Base-by-base conservation (phyloP, 495 filamentous ascomycete genomes). In the Patellaria atrata region DNA sequence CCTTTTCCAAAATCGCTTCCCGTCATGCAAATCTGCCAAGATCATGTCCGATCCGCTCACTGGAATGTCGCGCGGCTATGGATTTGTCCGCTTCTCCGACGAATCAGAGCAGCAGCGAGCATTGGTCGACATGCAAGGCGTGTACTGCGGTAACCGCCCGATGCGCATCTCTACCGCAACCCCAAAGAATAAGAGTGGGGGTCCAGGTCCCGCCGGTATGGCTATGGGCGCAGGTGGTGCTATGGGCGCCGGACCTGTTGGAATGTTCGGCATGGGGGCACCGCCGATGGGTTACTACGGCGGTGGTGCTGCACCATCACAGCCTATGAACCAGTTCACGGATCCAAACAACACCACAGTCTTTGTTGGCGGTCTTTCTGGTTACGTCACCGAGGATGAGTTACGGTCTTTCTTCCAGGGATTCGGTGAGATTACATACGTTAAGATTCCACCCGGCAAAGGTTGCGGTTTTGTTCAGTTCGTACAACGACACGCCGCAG, bases 321-420 rank as follows among this genome's bases (percentile, higher is more conserved):
- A 93, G 62, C 85, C 85, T 11, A 99, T 99, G 89, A 99, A 99
- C 60, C 89, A 99, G 61, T 99, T 99, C 64, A 99, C 89, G 21
- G 89, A 99, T 50, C 89, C 89, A n/a, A 99, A 99, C 70, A 99
- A 99, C 66, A 99, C 89, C 29, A 99, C 89, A 16, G 89, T 99
- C 41, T 99, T 99, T 51, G 89, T 99, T 40, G 89, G 89, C 47
- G 89, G 89, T 28, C 74, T 99, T 2, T 94, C 86, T 22, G 89
- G 89, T 33, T 99, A 99, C 54, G 89, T 99, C 31, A 99, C 89
- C 37, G 89, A 99, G 65, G 89, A 99, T 55, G 89, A 99, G 65
- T 81, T 99, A 17, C 81, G 89, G 33, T 94, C 86, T 7, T 99
- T 99, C 70, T 99, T 99, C 77, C 89, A 99, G 55, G 89, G 89